Evolutionary conservation across 2,329 filamentous ascomycete species (phyloP).

Genomic region (Colletotrichum tamarilloi): DNA sequence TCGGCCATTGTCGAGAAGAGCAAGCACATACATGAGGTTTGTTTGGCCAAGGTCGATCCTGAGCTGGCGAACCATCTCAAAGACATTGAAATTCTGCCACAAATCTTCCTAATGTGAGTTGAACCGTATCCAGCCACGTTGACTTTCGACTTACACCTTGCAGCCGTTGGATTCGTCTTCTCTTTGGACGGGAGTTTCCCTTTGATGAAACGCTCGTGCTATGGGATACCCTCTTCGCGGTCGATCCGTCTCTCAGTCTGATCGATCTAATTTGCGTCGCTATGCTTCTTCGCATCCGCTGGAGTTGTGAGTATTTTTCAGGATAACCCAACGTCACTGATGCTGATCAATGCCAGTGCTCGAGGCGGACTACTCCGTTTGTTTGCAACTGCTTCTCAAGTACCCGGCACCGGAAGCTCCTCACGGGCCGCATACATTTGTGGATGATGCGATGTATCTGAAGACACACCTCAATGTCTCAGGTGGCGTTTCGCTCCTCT

Average conservation of each 20-base stretch:
- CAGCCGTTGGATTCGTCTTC: slow-evolving; percentile 90
- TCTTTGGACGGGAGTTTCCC: slow-evolving; percentile 94
- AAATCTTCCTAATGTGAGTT: slow-evolving; percentile 91
- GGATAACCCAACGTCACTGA: not conserved
- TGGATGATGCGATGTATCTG: slow-evolving; percentile 85
- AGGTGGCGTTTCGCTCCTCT: slow-evolving; percentile 74
- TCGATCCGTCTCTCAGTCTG: slow-evolving; percentile 82
- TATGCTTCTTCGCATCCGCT: slow-evolving; percentile 92
- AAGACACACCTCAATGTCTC: slow-evolving; percentile 70
- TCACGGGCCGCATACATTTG: slow-evolving; percentile 80
- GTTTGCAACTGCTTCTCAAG: slow-evolving; percentile 83
- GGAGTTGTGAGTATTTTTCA: slow-evolving; percentile 76
- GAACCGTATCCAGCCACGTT: not conserved
- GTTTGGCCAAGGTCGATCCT: slow-evolving; percentile 83
- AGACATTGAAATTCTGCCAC: slow-evolving; percentile 89
- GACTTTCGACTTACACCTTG: slow-evolving; percentile 11
- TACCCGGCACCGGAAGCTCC: slow-evolving; percentile 77
- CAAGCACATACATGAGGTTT: slow-evolving; percentile 85
- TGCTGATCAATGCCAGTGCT: slow-evolving; percentile 67
- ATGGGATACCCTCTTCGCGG: slow-evolving; percentile 92
- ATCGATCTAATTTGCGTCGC: slow-evolving; percentile 93
- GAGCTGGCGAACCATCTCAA: slow-evolving; percentile 84
- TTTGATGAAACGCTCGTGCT: slow-evolving; percentile 86
- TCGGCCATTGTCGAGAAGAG: slow-evolving; percentile 88
- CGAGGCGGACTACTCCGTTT: slow-evolving; percentile 87